Evolutionary conservation across 306 rosid genomes (phyloP).

Genomic region (Mimosa bimucronata): DNA sequence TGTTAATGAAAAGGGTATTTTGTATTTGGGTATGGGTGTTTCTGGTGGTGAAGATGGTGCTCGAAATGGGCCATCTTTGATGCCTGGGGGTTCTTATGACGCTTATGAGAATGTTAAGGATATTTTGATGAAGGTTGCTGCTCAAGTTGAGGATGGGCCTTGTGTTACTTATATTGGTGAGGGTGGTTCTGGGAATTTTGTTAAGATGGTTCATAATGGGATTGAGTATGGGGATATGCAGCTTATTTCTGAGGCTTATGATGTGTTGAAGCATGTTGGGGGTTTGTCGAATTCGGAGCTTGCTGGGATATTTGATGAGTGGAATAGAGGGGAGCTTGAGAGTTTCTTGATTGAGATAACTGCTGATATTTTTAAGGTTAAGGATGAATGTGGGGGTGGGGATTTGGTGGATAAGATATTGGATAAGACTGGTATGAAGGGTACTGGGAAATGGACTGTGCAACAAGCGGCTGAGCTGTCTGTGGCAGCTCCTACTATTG

Average conservation of each 20-base stretch:
- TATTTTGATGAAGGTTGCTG: conserved; percentile 72
- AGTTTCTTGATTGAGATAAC: conserved; percentile 87
- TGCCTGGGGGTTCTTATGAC: conserved; percentile 84
- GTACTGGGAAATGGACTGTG: conserved; percentile 96
- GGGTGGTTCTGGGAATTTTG: conserved; percentile 89
- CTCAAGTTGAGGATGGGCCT: conserved; percentile 94
- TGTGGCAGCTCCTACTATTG: conserved; percentile 85
- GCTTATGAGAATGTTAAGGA: conserved; percentile 74
- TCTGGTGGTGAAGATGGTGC: conserved; percentile 98
- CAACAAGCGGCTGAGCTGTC: conserved; percentile 96
- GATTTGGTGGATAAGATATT: conserved; percentile 83
- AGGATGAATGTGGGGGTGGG: conserved; percentile 67
- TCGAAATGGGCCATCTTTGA: conserved; percentile 76
- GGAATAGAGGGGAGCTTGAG: conserved; percentile 90
- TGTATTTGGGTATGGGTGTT: conserved; percentile 91
- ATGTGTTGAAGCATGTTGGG: conserved; percentile 79
- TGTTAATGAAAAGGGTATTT: conserved; percentile 49
- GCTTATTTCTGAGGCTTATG: conserved; percentile 88
- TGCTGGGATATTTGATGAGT: conserved; percentile 67
- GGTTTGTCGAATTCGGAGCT: conserved; percentile 71
- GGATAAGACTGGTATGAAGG: conserved; percentile 96
- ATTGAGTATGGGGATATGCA: conserved; percentile 97
- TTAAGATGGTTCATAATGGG: conserved; percentile 95
- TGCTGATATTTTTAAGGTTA: conserved; percentile 83
- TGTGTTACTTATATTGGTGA: conserved; percentile 88